Evolutionary conservation across 2,329 filamentous ascomycete genomes (phyloP).

Genomic region (Claviceps sp.): DNA sequence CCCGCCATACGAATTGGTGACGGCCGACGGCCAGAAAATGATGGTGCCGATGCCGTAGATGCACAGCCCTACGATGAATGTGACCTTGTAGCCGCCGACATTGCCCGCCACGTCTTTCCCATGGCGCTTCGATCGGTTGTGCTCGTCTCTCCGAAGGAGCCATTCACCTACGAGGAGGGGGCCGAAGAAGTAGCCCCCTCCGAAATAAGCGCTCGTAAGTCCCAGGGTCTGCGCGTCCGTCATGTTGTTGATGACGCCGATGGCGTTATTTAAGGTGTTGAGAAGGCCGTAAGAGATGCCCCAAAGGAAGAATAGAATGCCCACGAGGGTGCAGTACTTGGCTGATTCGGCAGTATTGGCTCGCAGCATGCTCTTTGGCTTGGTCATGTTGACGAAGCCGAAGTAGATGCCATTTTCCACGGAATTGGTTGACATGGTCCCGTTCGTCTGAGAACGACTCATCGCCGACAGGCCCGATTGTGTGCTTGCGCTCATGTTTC

Average conservation of each 20-base stretch:
- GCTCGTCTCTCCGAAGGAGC: constrained; percentile 56
- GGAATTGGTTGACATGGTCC: constrained; percentile 23
- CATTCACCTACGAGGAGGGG: constrained; percentile 56
- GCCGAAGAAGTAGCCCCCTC: constrained; percentile 55
- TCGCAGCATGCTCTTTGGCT: constrained; percentile 57
- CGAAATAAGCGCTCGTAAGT: constrained; percentile 58
- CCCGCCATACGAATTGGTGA: constrained; percentile 61
- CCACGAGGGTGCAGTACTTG: constrained; percentile 62
- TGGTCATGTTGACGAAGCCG: constrained; percentile 60
- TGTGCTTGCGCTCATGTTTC: constrained; percentile 7
- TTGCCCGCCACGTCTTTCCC: constrained; percentile 26
- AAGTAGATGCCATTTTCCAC: constrained; percentile 47
- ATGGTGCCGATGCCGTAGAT: constrained; percentile 69
- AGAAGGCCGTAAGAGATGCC: constrained; percentile 81
- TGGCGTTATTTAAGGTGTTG: constrained; percentile 64
- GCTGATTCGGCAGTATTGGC: constrained; percentile 50
- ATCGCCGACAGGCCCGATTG: constrained; percentile 2
- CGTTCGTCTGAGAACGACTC: constrained; percentile 14
- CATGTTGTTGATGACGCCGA: constrained; percentile 50
- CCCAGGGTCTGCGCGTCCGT: constrained; percentile 49
- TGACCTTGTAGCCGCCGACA: constrained; percentile 60
- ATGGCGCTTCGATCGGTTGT: constrained; percentile 32
- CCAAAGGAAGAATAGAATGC: constrained; percentile 77
- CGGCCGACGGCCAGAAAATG: constrained; percentile 73
- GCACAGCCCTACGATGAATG: constrained; percentile 63